Evolutionary conservation across 345 rosid genomes (phyloP).

Genomic region (Citrus mangshanensis): DNA sequence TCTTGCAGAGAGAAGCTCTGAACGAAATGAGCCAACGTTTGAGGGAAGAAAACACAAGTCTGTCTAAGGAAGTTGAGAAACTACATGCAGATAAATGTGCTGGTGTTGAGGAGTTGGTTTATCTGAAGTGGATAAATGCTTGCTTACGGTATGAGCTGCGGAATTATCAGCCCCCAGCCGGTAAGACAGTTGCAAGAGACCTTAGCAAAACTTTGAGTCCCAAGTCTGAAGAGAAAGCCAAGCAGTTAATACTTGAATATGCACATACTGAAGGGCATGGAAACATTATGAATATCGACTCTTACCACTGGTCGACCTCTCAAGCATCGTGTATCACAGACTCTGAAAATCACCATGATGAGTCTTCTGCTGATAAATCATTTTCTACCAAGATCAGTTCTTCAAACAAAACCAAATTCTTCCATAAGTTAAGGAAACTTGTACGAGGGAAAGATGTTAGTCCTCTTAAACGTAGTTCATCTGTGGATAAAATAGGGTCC

Average conservation of each 20-base stretch:
- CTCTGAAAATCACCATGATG: conserved; percentile 41
- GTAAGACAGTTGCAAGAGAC: conserved; percentile 83
- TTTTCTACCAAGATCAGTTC: conserved; percentile 26
- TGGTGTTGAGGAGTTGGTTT: conserved; percentile 75
- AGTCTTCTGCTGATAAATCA: conserved; percentile 43
- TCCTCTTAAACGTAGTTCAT: conserved; percentile 29
- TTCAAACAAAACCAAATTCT: conserved; percentile 48
- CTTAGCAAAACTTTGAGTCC: conserved; percentile 78
- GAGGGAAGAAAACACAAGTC: conserved; percentile 51
- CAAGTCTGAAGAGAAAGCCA: conserved; percentile 72
- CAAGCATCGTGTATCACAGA: conserved; percentile 54
- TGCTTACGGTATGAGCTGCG: conserved; percentile 83
- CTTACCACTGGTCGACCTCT: conserved; percentile 62
- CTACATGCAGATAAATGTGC: conserved; percentile 65
- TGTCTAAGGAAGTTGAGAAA: conserved; percentile 56
- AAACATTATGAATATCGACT: conserved; percentile 38
- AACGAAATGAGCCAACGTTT: conserved; percentile 39
- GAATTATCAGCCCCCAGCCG: conserved; percentile 55
- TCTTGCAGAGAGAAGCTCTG: conserved; percentile 51
- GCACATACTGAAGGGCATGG: conserved; percentile 49
- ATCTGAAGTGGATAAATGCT: conserved; percentile 91
- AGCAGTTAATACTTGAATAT: conserved; percentile 74
- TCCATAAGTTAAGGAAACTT: conserved; percentile 60
- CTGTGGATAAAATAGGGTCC: conserved; percentile 23
- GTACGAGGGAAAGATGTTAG: conserved; percentile 57